Percentiles rank a stretch among this genome's conserved stretches.
Evolutionary conservation across 768 basidiomycete species (phyloP).

Genomic region (Strobilomyces dryophilus): DNA sequence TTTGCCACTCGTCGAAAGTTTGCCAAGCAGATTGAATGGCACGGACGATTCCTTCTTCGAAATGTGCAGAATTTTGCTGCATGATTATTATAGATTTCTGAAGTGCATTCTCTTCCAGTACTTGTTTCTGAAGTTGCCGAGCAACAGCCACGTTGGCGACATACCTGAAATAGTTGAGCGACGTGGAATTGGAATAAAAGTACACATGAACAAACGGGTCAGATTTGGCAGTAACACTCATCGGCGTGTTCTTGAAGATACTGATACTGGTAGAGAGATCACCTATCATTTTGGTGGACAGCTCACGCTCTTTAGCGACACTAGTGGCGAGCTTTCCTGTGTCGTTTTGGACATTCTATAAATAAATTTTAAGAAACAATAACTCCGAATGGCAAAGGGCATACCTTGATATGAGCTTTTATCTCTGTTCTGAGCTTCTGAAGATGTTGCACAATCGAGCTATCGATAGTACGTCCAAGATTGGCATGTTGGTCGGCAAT

Average conservation of each 20-base stretch:
- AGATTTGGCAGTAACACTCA: conserved; percentile 62
- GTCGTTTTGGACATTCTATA: conserved; percentile 88
- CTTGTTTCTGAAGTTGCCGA: conserved; percentile 84
- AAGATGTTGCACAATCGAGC: conserved; percentile 95
- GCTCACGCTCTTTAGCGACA: conserved; percentile 88
- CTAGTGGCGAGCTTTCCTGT: conserved; percentile 87
- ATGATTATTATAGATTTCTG: conserved; percentile 98
- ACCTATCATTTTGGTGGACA: conserved; percentile 79
- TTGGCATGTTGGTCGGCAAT: conserved; percentile 97
- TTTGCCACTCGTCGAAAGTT: conserved; percentile 92
- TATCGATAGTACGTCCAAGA: conserved; percentile 92
- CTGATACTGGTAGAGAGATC: conserved; percentile 86
- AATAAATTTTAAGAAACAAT: neutral
- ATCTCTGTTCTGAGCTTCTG: conserved; percentile 94
- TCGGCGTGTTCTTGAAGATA: conserved; percentile 93
- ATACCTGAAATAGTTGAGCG: conserved; percentile 38
- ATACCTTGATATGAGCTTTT: conserved; percentile 94
- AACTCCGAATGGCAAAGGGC: neutral
- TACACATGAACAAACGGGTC: conserved; percentile 9
- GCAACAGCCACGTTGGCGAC: conserved; percentile 68
- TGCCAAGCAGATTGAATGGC: conserved; percentile 96
- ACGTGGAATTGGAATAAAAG: neutral
- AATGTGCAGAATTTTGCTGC: conserved; percentile 95
- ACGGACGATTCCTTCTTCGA: conserved; percentile 94
- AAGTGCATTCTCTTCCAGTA: conserved; percentile 95